Percentiles rank a stretch among this genome's conserved stretches.
Conservation (phyloP, 495 filamentous ascomycete species). For the Penicillium subrubescens region DNA sequence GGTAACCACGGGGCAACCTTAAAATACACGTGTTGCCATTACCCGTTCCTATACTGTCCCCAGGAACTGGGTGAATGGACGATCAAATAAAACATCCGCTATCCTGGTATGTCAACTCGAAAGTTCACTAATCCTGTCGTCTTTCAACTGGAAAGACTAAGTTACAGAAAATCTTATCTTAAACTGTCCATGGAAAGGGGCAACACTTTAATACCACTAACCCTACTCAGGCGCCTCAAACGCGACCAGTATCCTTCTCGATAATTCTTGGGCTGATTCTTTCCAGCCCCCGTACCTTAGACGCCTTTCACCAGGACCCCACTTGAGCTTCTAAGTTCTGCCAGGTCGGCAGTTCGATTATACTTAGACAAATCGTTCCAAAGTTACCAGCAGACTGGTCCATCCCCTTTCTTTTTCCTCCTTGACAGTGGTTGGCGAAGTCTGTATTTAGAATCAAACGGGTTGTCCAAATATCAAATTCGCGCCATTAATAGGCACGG, state of each 20-base stretch:
- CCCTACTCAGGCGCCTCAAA: not conserved
- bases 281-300: not conserved
- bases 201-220: not conserved
- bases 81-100: not conserved
- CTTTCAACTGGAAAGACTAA: not conserved
- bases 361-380: not conserved
- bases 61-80: not conserved
- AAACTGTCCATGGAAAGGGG: not conserved
- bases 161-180: not conserved
- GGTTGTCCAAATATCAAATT: not conserved
- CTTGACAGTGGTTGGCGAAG: not conserved
- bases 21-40: slow-evolving; percentile 13
- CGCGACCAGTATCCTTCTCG: not conserved
- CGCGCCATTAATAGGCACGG: not conserved
- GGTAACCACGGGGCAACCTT: slow-evolving; percentile 13
- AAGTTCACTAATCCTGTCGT: not conserved
- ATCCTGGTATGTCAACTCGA: not conserved
- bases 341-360: not conserved
- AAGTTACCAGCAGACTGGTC: slow-evolving; percentile 1
- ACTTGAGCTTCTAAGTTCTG: not conserved
- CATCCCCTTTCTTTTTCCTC: not conserved
- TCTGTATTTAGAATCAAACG: slow-evolving; percentile 12
- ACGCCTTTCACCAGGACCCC: not conserved
- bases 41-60: not conserved
- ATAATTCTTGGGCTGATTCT: not conserved